Evolutionary conservation across 768 basidiomycete genomes (phyloP), one percentile per base, ranked within the genome.

Genomic region (Xerocomellus dryophilus): DNA sequence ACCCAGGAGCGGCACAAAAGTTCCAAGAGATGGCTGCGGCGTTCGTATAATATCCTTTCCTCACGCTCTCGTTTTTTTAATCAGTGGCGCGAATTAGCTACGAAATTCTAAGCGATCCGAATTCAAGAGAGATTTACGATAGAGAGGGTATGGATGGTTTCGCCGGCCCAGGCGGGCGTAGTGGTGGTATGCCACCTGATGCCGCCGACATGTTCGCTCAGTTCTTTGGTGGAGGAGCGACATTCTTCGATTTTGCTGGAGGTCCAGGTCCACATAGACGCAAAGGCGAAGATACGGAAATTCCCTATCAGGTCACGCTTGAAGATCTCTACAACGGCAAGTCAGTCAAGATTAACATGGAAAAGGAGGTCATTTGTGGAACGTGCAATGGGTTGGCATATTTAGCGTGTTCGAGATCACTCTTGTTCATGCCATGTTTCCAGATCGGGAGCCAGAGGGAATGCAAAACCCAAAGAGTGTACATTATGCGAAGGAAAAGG

Each of bases 251-350:
- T 50, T 88, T 88, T 63, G 83, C 79, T 42, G 78, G 83, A 47
- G 80, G 78, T 61, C 45, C 72, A 36, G 74, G 76, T 17, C 64
- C 70, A 47, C 72, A 75, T 55, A 73, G 77, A 58, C 73, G 81
- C 58, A 84, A 82, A 61, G 87, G 87, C 15, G 78, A 88, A 61
- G 85, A 94, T 66, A 81, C 86, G 20, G 75, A 85, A 43, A 84
- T 93, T 58, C 82, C 85, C 4, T 88, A 95, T 67, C 80, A 90
- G 38, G 90, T 96, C 49, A 87, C 90, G 5, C 78, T 98, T 29
- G 95, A 97, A 71, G 95, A 98, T 68, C 74, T 95, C 20, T 98
- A 93, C 72, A 90, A 88, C 52, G 96, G 95, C 29, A 95, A 94
- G 71, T 81, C 80, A 10, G 86, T 94, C 52, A 90, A 86, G 66